Evolutionary conservation across 176 grass and related monocot species (phyloP).

Genomic region (Miscanthus lutarioriparius): DNA sequence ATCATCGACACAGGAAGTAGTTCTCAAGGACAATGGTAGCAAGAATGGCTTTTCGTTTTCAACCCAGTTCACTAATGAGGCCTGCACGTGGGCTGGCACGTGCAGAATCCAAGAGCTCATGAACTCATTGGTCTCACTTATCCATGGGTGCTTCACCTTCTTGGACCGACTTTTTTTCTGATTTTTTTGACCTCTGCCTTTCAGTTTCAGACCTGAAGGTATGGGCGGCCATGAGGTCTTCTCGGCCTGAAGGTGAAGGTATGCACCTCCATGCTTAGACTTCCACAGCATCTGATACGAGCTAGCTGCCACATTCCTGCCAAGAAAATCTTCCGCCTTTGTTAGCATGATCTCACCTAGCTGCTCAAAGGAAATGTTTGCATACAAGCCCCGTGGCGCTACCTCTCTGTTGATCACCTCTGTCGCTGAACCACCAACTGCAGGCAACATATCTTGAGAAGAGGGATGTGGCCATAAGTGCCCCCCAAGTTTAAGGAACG

Average conservation of each 20-base stretch:
- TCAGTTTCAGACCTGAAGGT: neutral
- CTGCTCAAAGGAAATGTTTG: conserved; percentile 2
- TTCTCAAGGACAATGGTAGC: too few species aligned
- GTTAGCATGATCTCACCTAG: neutral
- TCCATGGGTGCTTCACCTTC: neutral
- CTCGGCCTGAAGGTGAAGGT: neutral
- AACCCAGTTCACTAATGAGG: neutral
- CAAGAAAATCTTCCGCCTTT: neutral
- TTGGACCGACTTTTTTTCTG: neutral
- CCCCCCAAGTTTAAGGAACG: neutral
- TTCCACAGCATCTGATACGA: neutral
- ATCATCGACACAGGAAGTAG: too few species aligned
- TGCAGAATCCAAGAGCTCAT: neutral
- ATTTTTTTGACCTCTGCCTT: neutral
- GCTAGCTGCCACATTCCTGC: neutral
- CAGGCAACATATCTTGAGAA: neutral
- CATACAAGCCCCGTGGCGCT: neutral
- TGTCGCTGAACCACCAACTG: neutral
- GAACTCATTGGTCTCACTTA: neutral
- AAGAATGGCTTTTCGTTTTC: neutral
- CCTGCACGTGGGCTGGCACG: neutral
- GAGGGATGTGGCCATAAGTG: neutral
- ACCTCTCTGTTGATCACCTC: neutral
- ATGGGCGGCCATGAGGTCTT: neutral
- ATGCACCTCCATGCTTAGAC: neutral